A percentile compares a stretch with the other conserved stretches of the same genome.
Conservation (phyloP, 2,329 filamentous ascomycete genomes). For the Clonostachys sp. region DNA sequence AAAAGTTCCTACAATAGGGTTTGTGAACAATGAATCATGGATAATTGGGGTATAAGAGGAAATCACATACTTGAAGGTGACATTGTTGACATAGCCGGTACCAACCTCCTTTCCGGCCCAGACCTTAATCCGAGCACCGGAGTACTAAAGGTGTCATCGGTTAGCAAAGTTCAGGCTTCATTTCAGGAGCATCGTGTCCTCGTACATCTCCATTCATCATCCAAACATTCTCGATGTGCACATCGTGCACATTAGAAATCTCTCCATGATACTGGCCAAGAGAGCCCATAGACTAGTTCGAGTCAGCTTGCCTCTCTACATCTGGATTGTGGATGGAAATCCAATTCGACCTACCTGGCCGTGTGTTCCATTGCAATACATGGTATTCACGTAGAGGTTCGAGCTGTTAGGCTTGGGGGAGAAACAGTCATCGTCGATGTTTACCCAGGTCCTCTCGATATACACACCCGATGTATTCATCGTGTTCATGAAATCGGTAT, state of each 20-base stretch:
- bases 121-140: conserved; percentile 54
- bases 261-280: conserved; percentile 53
- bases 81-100: conserved; percentile 56
- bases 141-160: conserved; percentile 11
- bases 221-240: conserved; percentile 55
- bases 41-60: no score
- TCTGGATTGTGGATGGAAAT: not conserved
- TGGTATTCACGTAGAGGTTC: conserved; percentile 52
- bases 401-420: conserved; percentile 56
- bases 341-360: conserved; percentile 21
- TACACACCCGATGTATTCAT: conserved; percentile 49
- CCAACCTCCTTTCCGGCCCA: conserved; percentile 55
- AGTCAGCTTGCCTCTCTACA: not conserved
- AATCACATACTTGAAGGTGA: conserved; percentile 41
- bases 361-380: conserved; percentile 57
- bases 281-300: conserved; percentile 45
- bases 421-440: conserved; percentile 58
- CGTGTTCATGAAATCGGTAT: conserved; percentile 60
- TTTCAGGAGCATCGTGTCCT: not conserved
- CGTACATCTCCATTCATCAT: conserved; percentile 36
- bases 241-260: conserved; percentile 50
- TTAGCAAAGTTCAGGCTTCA: no score
- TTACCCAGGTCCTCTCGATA: conserved; percentile 43
- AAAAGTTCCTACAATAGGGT: conserved; percentile 37
- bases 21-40: no score